Evolutionary conservation across 768 basidiomycete genomes (phyloP), one percentile per base, ranked within the genome.

Genomic region (Calocybe gangraenosa): DNA sequence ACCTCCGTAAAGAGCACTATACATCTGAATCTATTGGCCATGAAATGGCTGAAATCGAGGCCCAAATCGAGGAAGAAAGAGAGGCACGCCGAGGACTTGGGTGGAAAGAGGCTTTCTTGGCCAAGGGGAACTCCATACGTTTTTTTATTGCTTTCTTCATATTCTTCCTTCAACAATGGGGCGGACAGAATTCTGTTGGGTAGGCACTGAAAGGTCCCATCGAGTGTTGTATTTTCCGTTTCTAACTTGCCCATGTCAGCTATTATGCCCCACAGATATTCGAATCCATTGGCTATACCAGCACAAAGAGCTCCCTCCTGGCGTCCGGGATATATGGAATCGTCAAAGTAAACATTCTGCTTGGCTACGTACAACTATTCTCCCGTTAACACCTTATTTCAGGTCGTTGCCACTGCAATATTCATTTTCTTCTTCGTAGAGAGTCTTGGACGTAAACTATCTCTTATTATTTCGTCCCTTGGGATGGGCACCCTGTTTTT

Each of bases 401-500:
- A 89, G 58, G 66, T 87, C 19, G 66, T 85, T 11, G 78, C 84
- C 0, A 87, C 86, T 0, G 45, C 73, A 1, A 34, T 87, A 43
- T 87, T 85, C 60, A 73, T 90, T 23, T 79, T 81, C 61, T 74
- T 81, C 56, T 69, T 81, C 31, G 82, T 83, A 38, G 87, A 90
- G 52, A 67, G 71, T 15, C 64, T 87, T 0, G 87, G 87, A 1
- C 80, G 87, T 9, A 85, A 79, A 55, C 64, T 74, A 25, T 84
- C 84, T 3, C 64, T 93, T 9, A 73, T 89, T 61, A 81, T 83
- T 52, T 84, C 84, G 18, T 81, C 82, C 1, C 61, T 86, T 42
- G 85, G 87, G 47, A 93, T 93, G 91, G 87, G 87, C 18, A 68
- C 65, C 31, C 68, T 81, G 40, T 89, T 92, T 70, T 91, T 81